Evolutionary conservation across 2,329 filamentous ascomycete genomes (phyloP).

Genomic region (Anisogramma anomala): DNA sequence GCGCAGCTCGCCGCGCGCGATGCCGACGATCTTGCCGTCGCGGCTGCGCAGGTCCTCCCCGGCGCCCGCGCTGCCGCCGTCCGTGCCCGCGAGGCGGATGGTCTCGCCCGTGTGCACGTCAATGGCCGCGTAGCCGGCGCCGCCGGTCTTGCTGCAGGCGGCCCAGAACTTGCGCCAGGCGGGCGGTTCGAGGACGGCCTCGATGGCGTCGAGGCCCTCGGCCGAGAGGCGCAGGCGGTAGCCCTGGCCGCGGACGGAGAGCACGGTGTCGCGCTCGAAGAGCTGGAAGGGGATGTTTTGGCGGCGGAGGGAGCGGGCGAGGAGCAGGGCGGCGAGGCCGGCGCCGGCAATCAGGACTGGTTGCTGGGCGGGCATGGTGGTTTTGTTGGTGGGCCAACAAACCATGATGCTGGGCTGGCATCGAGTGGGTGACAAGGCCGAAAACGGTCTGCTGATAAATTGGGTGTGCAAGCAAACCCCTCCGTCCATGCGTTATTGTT

Average conservation of each 20-base stretch:
- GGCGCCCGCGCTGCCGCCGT: background rate
- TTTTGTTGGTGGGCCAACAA: conserved; percentile 1
- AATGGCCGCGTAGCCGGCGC: conserved; percentile 36
- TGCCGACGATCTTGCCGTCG: conserved; percentile 48
- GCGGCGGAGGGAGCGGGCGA: conserved; percentile 31
- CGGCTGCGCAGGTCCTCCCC: conserved; percentile 31
- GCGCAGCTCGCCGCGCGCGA: conserved; percentile 53
- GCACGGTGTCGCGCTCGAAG: conserved; percentile 42
- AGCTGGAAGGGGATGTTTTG: conserved; percentile 39
- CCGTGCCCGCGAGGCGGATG: conserved; percentile 22
- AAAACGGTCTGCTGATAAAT: no score
- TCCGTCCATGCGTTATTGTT: no score
- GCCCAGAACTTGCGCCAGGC: conserved; percentile 46
- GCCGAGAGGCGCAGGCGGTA: conserved; percentile 47
- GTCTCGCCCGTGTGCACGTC: conserved; percentile 42
- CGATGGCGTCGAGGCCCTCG: conserved; percentile 48
- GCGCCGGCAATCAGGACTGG: conserved; percentile 39
- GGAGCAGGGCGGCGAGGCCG: conserved; percentile 31
- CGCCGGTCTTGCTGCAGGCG: conserved; percentile 47
- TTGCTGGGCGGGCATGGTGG: conserved; percentile 35
- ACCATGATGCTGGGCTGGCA: no score
- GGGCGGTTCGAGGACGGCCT: conserved; percentile 37
- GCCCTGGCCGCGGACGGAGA: conserved; percentile 47
- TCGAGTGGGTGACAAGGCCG: no score
- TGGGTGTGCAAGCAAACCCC: no score